A percentile compares a stretch with the other conserved stretches of the same genome.
phyloP scores from a whole-genome alignment of 768 basidiomycete genomes.

The Leccinum sublutescens region DNA sequence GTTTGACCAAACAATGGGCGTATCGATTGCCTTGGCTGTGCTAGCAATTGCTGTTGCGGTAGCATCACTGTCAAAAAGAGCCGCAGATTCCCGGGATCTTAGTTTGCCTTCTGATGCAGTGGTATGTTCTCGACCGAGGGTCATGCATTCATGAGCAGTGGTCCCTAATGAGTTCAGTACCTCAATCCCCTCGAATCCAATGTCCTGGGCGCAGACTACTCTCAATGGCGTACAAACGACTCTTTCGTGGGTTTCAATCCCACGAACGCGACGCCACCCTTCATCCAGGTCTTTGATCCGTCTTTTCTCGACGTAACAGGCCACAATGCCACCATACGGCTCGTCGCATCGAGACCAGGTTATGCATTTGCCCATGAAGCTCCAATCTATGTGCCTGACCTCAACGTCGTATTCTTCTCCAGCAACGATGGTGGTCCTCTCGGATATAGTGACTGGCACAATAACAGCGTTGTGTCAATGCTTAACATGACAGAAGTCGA shows the following conservation, averaged over 20 bases:
- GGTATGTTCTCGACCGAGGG: slow-evolving; percentile 13
- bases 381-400: slow-evolving; percentile 60
- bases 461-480: slow-evolving; percentile 61
- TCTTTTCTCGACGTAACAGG: slow-evolving; percentile 63
- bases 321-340: slow-evolving; percentile 50
- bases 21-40: background rate
- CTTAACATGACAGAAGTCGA: slow-evolving; percentile 61
- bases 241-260: slow-evolving; percentile 56
- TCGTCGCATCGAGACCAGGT: slow-evolving; percentile 59
- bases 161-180: slow-evolving; percentile 34
- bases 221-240: slow-evolving; percentile 35
- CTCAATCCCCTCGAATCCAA: slow-evolving; percentile 51
- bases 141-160: background rate
- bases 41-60: slow-evolving; percentile 8
- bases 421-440: slow-evolving; percentile 68
- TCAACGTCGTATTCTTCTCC: slow-evolving; percentile 70
- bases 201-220: slow-evolving; percentile 48
- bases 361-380: slow-evolving; percentile 82
- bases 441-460: slow-evolving; percentile 60
- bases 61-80: background rate
- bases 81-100: background rate
- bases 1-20: background rate
- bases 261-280: slow-evolving; percentile 54
- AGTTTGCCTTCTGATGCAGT: slow-evolving; percentile 23
- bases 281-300: slow-evolving; percentile 56